Evolutionary conservation across 2,329 filamentous ascomycete species (phyloP).

Genomic region (Fusarium sp.): DNA sequence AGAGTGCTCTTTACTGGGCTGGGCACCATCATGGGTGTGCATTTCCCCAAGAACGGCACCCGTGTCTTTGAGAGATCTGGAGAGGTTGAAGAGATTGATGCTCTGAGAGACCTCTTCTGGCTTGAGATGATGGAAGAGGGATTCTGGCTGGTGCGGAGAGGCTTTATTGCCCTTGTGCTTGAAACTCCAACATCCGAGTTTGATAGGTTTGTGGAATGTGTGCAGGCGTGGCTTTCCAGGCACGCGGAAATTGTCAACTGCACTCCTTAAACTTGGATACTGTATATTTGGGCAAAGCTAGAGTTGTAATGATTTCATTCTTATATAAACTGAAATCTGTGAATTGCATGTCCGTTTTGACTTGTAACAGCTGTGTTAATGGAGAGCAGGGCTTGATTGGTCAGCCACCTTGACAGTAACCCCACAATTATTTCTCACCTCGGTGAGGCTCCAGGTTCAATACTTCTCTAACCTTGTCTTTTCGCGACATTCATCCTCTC

Average conservation of each 20-base stretch:
- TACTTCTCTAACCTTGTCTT: slow-evolving; percentile 27
- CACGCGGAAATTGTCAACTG: slow-evolving; percentile 33
- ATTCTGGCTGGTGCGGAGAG: slow-evolving; percentile 57
- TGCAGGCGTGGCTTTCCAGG: slow-evolving; percentile 50
- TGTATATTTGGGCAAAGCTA: not conserved
- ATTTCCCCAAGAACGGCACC: slow-evolving; percentile 50
- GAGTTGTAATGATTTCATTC: not conserved
- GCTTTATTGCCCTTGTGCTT: slow-evolving; percentile 56
- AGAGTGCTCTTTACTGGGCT: slow-evolving; percentile 53
- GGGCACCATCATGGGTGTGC: slow-evolving; percentile 52
- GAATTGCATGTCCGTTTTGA: not conserved
- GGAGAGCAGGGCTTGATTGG: slow-evolving; percentile 32
- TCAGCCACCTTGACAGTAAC: not conserved
- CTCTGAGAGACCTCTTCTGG: slow-evolving; percentile 58
- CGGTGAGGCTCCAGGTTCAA: slow-evolving; percentile 18
- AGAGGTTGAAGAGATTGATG: slow-evolving; percentile 47
- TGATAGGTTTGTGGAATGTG: slow-evolving; percentile 54
- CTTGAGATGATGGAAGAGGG: slow-evolving; percentile 59
- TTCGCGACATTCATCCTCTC: slow-evolving; percentile 24
- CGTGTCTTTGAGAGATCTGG: slow-evolving; percentile 44
- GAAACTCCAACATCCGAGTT: slow-evolving; percentile 54
- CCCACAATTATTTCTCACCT: slow-evolving; percentile 22
- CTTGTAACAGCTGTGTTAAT: not conserved
- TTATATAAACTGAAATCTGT: not conserved
- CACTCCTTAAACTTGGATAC: not conserved